Percentiles rank a stretch among this genome's conserved stretches.
These are phyloP conservation scores for Neofusicoccum parvum DNA, from an alignment of 2,329 filamentous ascomycete genomes.

Conservation along the genomic window DNA sequence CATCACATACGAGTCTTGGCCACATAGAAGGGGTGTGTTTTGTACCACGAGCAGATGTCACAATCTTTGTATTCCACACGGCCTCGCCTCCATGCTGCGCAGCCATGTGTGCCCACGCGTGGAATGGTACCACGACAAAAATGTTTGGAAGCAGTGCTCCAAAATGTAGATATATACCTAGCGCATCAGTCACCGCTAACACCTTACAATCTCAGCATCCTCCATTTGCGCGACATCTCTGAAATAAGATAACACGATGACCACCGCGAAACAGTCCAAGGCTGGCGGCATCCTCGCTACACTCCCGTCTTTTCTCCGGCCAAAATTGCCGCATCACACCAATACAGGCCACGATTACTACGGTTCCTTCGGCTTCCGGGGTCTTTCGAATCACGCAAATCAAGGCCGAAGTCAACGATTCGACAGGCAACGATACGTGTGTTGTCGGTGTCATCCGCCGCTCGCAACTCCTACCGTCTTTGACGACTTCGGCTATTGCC, in stretches of 20 bases:
- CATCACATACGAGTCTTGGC: background rate
- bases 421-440: conserved; percentile 1
- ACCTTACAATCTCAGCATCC: too few relatives aligned
- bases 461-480: conserved; percentile 4
- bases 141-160: background rate
- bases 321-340: background rate
- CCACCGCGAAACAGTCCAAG: background rate
- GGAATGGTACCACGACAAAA: background rate
- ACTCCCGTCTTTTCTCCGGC: background rate
- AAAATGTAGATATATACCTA: background rate
- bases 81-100: background rate
- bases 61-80: background rate
- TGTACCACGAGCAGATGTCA: background rate
- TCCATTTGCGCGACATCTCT: too few relatives aligned
- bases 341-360: background rate
- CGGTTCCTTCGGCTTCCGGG: background rate
- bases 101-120: background rate
- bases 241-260: background rate
- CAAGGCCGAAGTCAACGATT: background rate
- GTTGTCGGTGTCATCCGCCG: conserved; percentile 5
- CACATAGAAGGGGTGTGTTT: background rate
- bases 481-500: conserved; percentile 3
- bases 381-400: background rate
- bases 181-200: too few relatives aligned
- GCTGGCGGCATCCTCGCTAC: background rate